A percentile compares a stretch with the other conserved stretches of the same genome.
phyloP scores from a whole-genome alignment of 139 green algal species.

The Micractinium sp. region DNA sequence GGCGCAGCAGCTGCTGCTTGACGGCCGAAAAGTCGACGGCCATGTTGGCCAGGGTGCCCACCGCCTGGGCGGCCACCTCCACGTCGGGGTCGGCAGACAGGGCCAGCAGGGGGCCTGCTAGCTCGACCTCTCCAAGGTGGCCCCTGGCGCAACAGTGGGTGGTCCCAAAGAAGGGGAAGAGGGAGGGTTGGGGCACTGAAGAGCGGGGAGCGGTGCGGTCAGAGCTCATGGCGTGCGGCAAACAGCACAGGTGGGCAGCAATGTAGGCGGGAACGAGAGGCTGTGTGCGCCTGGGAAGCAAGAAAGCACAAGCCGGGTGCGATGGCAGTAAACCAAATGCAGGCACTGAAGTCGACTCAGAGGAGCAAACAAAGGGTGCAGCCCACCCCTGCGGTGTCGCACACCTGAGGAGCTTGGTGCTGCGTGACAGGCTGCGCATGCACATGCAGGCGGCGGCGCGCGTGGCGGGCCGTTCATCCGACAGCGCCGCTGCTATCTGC shows the following conservation, averaged over 20 bases:
- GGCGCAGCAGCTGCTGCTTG: constrained; percentile 69
- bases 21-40: constrained; percentile 77
- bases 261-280: too few species aligned
- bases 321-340: too few species aligned
- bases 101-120: constrained; percentile 66
- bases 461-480: constrained; percentile 34
- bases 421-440: constrained; percentile 76
- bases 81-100: constrained; percentile 62
- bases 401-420: constrained; percentile 55
- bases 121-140: constrained; percentile 50
- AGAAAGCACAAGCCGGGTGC: too few species aligned
- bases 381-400: neutral
- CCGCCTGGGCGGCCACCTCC: constrained; percentile 66
- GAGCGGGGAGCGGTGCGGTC: neutral
- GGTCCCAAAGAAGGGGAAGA: neutral
- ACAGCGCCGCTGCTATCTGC: constrained; percentile 47
- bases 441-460: constrained; percentile 74
- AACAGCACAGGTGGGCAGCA: too few species aligned
- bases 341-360: neutral
- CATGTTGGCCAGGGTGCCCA: constrained; percentile 84
- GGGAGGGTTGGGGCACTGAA: too few species aligned
- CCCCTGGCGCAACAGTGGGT: neutral
- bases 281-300: too few species aligned
- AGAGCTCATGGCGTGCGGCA: neutral
- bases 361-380: neutral